Percentiles rank a stretch among this genome's conserved stretches.
phyloP scores from a whole-genome alignment of 305 asterid genomes.

The Plantago coronopus region DNA sequence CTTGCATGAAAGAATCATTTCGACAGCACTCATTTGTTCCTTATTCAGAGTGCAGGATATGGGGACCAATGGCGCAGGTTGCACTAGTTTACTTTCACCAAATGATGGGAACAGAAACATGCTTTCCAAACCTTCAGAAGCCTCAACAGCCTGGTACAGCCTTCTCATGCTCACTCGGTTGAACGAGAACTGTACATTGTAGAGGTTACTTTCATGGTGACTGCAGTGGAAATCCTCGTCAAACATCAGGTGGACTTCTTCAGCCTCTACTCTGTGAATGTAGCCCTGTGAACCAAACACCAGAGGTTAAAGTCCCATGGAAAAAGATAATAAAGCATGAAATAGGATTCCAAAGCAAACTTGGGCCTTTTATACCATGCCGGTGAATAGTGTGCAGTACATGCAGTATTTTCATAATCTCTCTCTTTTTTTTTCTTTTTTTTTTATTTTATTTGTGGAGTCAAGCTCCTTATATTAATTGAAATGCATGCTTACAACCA shows the following conservation, averaged over 20 bases:
- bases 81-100: slow-evolving; percentile 23
- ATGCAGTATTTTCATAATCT: neutral
- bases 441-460: too few species aligned
- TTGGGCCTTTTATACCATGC: neutral
- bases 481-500: too few species aligned
- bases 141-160: slow-evolving; percentile 79
- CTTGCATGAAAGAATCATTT: slow-evolving; percentile 66
- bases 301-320: slow-evolving; percentile 20
- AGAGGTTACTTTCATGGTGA: slow-evolving; percentile 48
- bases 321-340: neutral
- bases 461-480: too few species aligned
- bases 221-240: slow-evolving; percentile 43
- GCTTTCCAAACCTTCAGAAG: slow-evolving; percentile 48
- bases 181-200: slow-evolving; percentile 68
- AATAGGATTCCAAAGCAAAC: neutral
- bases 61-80: slow-evolving; percentile 42
- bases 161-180: slow-evolving; percentile 52
- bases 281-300: slow-evolving; percentile 53
- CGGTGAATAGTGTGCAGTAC: neutral
- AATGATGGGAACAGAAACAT: slow-evolving; percentile 66
- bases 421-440: too few species aligned
- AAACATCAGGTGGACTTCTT: slow-evolving; percentile 66
- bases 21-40: slow-evolving; percentile 59
- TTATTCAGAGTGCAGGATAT: slow-evolving; percentile 50
- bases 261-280: slow-evolving; percentile 83